Evolutionary conservation across 345 rosid genomes (phyloP).

Genomic region (Boechera retrofracta): DNA sequence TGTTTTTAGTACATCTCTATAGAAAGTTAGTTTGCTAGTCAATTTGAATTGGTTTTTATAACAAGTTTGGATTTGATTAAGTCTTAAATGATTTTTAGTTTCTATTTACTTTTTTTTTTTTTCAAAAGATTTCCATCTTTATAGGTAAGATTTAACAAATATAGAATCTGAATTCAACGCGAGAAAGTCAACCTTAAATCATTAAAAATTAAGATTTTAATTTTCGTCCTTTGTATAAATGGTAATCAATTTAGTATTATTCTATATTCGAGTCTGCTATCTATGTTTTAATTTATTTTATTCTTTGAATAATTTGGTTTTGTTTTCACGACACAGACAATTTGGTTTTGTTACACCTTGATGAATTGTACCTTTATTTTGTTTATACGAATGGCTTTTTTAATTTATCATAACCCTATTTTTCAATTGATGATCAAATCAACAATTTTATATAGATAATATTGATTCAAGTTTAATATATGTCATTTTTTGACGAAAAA

Average conservation of each 20-base stretch:
- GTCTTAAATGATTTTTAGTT: not conserved
- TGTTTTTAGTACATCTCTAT: not conserved
- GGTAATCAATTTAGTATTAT: not conserved
- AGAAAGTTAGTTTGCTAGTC: not conserved
- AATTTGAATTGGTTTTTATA: not conserved
- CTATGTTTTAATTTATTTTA: not conserved
- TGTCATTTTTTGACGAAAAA: too few species aligned
- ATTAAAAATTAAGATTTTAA: not conserved
- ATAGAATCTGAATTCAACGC: not conserved
- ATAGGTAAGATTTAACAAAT: not conserved
- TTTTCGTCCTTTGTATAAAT: not conserved
- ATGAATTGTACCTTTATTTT: too few species aligned
- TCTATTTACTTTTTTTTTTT: not conserved
- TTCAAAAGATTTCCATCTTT: not conserved
- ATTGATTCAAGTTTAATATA: too few species aligned
- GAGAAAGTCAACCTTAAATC: not conserved
- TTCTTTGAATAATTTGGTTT: too few species aligned
- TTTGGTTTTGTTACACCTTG: not conserved
- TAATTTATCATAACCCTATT: too few species aligned
- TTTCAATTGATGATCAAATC: too few species aligned
- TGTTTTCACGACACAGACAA: not conserved
- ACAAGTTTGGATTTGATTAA: conserved; percentile 11
- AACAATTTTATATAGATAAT: too few species aligned
- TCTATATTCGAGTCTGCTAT: not conserved
- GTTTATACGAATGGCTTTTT: too few species aligned